Percentiles rank a stretch among this genome's conserved stretches.
phyloP scores from a whole-genome alignment of 495 filamentous ascomycete genomes.

The Xylaria grammica region DNA sequence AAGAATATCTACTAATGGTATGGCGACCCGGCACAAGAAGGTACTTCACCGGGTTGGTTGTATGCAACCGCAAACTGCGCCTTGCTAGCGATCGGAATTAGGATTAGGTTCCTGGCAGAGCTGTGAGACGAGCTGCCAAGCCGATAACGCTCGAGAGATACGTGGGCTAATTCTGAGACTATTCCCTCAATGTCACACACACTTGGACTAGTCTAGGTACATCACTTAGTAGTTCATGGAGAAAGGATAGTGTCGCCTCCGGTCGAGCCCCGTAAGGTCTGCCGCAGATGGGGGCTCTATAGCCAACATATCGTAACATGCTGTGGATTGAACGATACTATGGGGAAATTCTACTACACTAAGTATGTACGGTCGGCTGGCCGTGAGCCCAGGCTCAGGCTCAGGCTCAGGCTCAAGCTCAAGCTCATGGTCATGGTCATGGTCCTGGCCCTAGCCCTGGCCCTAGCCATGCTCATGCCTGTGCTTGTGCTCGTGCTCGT shows the following conservation, averaged over 20 bases:
- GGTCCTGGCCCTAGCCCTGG: too few species aligned
- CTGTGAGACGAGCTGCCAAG: conserved; percentile 8
- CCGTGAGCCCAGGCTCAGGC: too few species aligned
- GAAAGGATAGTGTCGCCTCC: conserved; percentile 2
- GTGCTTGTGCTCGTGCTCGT: too few species aligned
- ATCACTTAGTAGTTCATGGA: background rate
- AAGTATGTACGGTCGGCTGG: too few species aligned
- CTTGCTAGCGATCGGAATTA: conserved; percentile 13
- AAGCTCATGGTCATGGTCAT: background rate
- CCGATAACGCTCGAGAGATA: background rate
- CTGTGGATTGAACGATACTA: background rate
- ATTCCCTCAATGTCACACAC: background rate
- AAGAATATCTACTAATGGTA: background rate
- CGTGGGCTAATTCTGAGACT: conserved; percentile 17
- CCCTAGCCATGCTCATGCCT: too few species aligned
- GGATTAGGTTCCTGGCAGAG: conserved; percentile 6
- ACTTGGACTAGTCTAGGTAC: background rate
- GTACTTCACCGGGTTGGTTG: background rate
- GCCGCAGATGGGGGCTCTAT: conserved; percentile 14
- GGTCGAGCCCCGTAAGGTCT: background rate
- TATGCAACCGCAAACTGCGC: conserved; percentile 17
- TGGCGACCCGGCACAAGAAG: background rate
- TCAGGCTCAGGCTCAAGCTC: too few species aligned
- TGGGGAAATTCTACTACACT: conserved; percentile 9
- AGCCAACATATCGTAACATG: background rate